Evolutionary conservation across 129 eudicot genomes (phyloP).

Genomic region (Rutidosis leptorrhynchoides): DNA sequence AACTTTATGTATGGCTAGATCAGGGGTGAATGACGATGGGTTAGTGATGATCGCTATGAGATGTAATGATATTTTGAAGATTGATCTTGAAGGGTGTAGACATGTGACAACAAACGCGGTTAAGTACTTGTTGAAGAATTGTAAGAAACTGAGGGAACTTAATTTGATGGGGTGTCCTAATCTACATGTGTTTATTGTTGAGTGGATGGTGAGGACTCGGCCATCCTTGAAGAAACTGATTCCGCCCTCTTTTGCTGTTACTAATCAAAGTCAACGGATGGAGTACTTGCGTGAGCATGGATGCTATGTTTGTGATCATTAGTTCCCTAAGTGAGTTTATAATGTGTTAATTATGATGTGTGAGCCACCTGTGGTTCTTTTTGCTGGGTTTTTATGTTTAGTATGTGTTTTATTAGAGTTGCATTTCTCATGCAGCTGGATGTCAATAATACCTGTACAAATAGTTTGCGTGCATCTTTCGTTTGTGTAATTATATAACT

Average conservation of each 20-base stretch:
- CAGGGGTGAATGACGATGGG: slow-evolving; percentile 57
- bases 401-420: background rate
- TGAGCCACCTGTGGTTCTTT: background rate
- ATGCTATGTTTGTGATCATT: slow-evolving; percentile 40
- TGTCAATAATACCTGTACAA: background rate
- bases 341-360: background rate
- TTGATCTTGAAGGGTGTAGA: slow-evolving; percentile 46
- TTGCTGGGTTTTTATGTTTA: background rate
- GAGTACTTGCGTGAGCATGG: slow-evolving; percentile 47
- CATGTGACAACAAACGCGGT: slow-evolving; percentile 42
- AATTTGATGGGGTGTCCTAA: slow-evolving; percentile 48
- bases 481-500: background rate
- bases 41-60: slow-evolving; percentile 35
- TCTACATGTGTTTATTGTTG: slow-evolving; percentile 28
- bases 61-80: slow-evolving; percentile 44
- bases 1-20: slow-evolving; percentile 38
- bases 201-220: slow-evolving; percentile 41
- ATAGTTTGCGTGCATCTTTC: background rate
- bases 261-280: slow-evolving; percentile 27
- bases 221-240: slow-evolving; percentile 48
- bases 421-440: background rate
- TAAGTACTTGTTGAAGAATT: slow-evolving; percentile 37
- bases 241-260: slow-evolving; percentile 38
- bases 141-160: slow-evolving; percentile 53
- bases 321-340: background rate